These are phyloP conservation scores for Datura wrightii DNA, from an alignment of 257 asterid species.

Conservation along the genomic window DNA sequence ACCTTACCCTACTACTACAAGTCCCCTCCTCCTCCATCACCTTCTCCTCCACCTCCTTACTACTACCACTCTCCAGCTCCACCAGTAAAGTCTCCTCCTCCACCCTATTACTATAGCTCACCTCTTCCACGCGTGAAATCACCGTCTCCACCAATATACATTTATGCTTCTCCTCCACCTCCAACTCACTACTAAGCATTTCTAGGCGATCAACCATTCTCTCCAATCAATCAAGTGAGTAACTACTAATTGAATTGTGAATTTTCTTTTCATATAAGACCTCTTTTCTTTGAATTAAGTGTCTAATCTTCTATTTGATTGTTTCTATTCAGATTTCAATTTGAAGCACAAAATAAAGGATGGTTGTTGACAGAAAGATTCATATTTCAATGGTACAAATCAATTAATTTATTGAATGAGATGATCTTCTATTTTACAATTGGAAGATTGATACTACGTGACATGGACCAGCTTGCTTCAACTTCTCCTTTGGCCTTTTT, in stretches of 20 bases:
- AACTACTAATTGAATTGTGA: too few species aligned
- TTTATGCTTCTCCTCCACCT: too few species aligned
- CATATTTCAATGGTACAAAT: neutral
- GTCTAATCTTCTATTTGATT: neutral
- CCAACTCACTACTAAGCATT: too few species aligned
- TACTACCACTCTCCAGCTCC: too few species aligned
- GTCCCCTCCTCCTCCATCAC: too few species aligned
- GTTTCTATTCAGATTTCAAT: neutral
- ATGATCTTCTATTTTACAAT: conserved; percentile 5
- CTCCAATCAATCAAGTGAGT: conserved; percentile 26
- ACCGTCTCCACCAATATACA: too few species aligned
- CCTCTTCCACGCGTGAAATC: too few species aligned
- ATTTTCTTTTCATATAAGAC: too few species aligned
- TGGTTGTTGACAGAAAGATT: neutral
- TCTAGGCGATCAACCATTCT: conserved; percentile 1
- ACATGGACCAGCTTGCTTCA: conserved; percentile 37
- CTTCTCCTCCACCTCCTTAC: neutral
- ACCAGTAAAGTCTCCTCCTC: too few species aligned
- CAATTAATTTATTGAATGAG: conserved; percentile 24
- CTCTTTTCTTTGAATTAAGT: neutral
- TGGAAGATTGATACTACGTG: neutral
- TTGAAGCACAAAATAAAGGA: neutral
- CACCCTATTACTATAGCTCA: too few species aligned
- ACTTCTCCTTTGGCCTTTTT: conserved; percentile 28
- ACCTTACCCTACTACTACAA: too few species aligned